Conservation (phyloP, 1,284 basidiomycete species). For the Rhodotorula sp. region DNA sequence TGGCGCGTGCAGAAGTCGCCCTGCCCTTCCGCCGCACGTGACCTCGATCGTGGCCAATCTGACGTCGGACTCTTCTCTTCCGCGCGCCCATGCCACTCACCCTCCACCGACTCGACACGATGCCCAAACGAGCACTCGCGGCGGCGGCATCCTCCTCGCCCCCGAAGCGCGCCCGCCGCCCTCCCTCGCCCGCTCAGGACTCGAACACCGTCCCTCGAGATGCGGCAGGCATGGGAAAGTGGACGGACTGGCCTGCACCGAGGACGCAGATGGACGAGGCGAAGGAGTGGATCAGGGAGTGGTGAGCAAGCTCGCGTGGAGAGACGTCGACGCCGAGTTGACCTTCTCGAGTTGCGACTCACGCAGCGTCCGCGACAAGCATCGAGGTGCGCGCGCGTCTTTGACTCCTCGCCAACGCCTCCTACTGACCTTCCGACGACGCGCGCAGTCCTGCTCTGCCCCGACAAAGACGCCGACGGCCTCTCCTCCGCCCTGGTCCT, state of each 20-base stretch:
- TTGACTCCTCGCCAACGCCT: no score
- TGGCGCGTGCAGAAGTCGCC: no score
- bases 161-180: neutral
- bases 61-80: no score
- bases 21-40: no score
- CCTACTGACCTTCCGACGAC: no score
- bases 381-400: neutral
- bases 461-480: slow-evolving; percentile 43
- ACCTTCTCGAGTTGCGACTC: neutral
- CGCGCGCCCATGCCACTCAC: no score
- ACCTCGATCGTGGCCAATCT: no score
- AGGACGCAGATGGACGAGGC: slow-evolving; percentile 21
- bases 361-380: slow-evolving; percentile 21
- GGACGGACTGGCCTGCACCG: slow-evolving; percentile 40
- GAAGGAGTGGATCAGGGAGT: slow-evolving; percentile 28
- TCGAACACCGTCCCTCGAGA: neutral
- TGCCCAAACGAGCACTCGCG: slow-evolving; percentile 13
- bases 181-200: neutral
- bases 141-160: neutral
- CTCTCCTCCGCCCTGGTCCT: slow-evolving; percentile 33
- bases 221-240: slow-evolving; percentile 16
- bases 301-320: slow-evolving; percentile 4
- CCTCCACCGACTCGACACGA: neutral
- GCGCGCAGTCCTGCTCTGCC: slow-evolving; percentile 23
- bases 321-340: neutral